Evolutionary conservation across 2,329 filamentous ascomycete genomes (phyloP).

Genomic region (Aspergillus uvarum): DNA sequence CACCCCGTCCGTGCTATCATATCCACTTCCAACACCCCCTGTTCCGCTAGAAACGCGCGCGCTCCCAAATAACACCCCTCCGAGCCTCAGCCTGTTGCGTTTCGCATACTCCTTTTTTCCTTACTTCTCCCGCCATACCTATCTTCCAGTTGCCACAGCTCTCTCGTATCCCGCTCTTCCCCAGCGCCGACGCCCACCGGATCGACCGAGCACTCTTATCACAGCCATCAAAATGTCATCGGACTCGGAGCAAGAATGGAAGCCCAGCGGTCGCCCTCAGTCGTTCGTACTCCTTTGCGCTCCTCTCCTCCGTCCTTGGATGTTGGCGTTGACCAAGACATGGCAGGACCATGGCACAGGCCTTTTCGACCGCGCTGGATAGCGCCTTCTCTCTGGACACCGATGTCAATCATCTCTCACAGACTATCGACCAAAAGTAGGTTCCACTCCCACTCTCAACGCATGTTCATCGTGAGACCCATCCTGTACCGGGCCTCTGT

Average conservation of each 20-base stretch:
- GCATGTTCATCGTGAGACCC: background rate
- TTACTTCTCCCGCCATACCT: background rate
- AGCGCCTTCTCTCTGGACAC: constrained; percentile 86
- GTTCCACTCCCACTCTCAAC: constrained; percentile 29
- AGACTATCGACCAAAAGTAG: constrained; percentile 79
- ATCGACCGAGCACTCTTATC: background rate
- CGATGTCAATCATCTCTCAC: constrained; percentile 69
- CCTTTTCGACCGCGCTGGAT: constrained; percentile 82
- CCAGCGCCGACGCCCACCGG: background rate
- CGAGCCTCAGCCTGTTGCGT: constrained; percentile 7
- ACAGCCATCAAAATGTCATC: constrained; percentile 42
- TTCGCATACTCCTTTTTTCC: constrained; percentile 7
- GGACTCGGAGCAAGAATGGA: constrained; percentile 74
- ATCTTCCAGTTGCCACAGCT: background rate
- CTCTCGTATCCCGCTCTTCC: constrained; percentile 3
- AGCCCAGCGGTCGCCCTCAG: constrained; percentile 77
- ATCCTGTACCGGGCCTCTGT: background rate
- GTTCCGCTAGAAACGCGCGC: constrained; percentile 7
- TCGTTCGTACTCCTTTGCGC: constrained; percentile 62
- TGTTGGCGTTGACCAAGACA: constrained; percentile 24
- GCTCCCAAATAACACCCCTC: constrained; percentile 4
- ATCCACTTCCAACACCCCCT: constrained; percentile 10
- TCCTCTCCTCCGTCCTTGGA: constrained; percentile 10
- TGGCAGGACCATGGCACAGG: constrained; percentile 76
- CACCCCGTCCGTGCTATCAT: constrained; percentile 9